These are phyloP conservation scores for Galerina sulciceps DNA, from an alignment of 768 basidiomycete genomes.

Conservation along the genomic window DNA sequence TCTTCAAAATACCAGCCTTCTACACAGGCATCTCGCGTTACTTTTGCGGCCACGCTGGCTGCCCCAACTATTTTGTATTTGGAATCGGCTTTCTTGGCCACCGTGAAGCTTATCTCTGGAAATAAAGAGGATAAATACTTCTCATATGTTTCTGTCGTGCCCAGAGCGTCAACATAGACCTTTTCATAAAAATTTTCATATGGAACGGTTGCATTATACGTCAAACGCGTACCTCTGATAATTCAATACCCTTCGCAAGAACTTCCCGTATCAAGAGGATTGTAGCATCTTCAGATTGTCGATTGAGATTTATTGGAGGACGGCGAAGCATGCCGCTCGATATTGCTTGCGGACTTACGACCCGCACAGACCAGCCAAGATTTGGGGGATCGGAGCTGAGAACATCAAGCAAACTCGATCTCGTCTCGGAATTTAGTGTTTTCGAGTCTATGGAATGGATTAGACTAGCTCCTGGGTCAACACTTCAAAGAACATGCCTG, in stretches of 20 bases:
- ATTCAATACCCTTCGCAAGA: constrained; percentile 74
- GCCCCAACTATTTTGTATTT: constrained; percentile 97
- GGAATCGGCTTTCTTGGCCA: constrained; percentile 92
- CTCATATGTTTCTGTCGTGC: constrained; percentile 85
- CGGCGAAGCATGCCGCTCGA: constrained; percentile 88
- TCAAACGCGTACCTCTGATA: constrained; percentile 66
- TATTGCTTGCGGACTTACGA: constrained; percentile 87
- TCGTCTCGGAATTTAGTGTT: constrained; percentile 72
- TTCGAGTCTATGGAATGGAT: constrained; percentile 77
- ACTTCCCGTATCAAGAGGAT: constrained; percentile 86
- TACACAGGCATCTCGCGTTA: constrained; percentile 90
- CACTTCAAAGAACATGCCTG: constrained; percentile 55
- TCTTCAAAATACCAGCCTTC: constrained; percentile 87
- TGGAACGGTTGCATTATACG: background rate
- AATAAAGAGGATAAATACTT: constrained; percentile 80
- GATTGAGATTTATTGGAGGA: constrained; percentile 86
- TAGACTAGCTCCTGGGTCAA: background rate
- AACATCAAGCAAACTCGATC: constrained; percentile 66
- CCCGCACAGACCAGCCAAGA: constrained; percentile 83
- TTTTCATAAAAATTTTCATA: constrained; percentile 27
- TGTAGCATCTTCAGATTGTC: constrained; percentile 89
- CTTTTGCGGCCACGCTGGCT: constrained; percentile 97
- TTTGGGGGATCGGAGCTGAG: constrained; percentile 73
- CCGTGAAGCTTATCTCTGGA: constrained; percentile 85
- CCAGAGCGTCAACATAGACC: constrained; percentile 96